Evolutionary conservation across 441 rosid species (phyloP), one percentile per base, ranked within the genome.

Genomic region (Raphanus hybrid): DNA sequence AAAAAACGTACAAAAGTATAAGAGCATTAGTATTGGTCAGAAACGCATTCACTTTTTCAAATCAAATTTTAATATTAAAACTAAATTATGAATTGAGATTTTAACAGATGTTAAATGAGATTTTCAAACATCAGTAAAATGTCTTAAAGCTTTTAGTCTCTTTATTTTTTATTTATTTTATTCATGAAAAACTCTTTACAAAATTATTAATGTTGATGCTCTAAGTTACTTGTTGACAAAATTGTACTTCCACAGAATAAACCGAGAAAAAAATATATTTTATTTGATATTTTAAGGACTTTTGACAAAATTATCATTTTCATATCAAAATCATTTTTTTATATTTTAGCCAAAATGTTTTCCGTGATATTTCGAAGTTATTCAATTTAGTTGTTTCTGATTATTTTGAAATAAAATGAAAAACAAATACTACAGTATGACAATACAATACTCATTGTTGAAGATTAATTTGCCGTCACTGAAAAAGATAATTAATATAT

Each of bases 391-490:
- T 9, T 66, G n/a, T 65, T 67, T 6, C 34, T 39, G 20, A 27
- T 8, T 59, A 3, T 67, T 67, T 41, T 27, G 10, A 29, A 27
- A 67, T 1, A 29, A 66, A 55, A 58, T 11, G 10, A 50, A 54
- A 23, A 64, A 26, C 48, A 23, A 12, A 43, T 26, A 34, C 39
- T 45, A 45, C 52, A 45, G 15, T 9, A 37, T 37, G 26, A 59
- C 8, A 27, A 15, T 27, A 14, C 10, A 20, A 14, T 59, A 59
- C 18, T 14, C 52, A 3, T 12, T 50, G 57, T 50, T 50, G 58
- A 52, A 52, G 58, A 52, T 52, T 29, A 34, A 65, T 71, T 67
- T 55, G 68, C 72, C 41, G 68, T 55, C 59, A 64, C 48, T 41
- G 60, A 64, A 27, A 55, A 63, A 10, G 14, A 76, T 18, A 52